phyloP scores from a whole-genome alignment of 495 filamentous ascomycete genomes.

The Poronia punctata region DNA sequence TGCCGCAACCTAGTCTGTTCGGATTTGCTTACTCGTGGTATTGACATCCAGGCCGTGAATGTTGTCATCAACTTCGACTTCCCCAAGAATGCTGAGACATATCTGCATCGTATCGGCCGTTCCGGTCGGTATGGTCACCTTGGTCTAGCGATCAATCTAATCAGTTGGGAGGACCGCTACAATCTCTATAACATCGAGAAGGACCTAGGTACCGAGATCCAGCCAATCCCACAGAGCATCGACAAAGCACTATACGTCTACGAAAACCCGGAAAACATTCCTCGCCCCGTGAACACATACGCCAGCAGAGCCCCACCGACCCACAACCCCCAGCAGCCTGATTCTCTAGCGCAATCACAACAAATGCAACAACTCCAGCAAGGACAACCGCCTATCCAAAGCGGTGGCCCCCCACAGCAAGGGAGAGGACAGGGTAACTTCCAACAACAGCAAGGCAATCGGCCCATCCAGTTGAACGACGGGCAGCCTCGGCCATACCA shows the following conservation, averaged over 20 bases:
- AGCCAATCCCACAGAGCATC: slow-evolving; percentile 85
- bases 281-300: slow-evolving; percentile 58
- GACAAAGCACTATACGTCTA: slow-evolving; percentile 99
- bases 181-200: slow-evolving; percentile 98
- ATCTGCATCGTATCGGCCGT: slow-evolving; percentile 96
- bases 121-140: slow-evolving; percentile 96
- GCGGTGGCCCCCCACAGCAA: slow-evolving; percentile 11
- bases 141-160: slow-evolving; percentile 96
- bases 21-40: slow-evolving; percentile 94
- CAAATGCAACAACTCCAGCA: no score
- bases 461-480: slow-evolving; percentile 19
- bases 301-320: slow-evolving; percentile 17
- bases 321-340: slow-evolving; percentile 23
- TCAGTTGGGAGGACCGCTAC: slow-evolving; percentile 98
- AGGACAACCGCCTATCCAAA: no score
- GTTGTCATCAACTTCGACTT: slow-evolving; percentile 99
- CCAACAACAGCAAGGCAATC: slow-evolving; percentile 9
- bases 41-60: slow-evolving; percentile 99
- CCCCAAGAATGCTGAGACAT: slow-evolving; percentile 98
- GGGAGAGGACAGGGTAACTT: slow-evolving; percentile 14
- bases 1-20: slow-evolving; percentile 98
- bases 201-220: slow-evolving; percentile 94
- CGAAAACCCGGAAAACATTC: slow-evolving; percentile 90
- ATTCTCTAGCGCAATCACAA: slow-evolving; percentile 6
- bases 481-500: slow-evolving; percentile 27